phyloP scores from a whole-genome alignment of 306 rosid genomes.

The Sicyos edulis region DNA sequence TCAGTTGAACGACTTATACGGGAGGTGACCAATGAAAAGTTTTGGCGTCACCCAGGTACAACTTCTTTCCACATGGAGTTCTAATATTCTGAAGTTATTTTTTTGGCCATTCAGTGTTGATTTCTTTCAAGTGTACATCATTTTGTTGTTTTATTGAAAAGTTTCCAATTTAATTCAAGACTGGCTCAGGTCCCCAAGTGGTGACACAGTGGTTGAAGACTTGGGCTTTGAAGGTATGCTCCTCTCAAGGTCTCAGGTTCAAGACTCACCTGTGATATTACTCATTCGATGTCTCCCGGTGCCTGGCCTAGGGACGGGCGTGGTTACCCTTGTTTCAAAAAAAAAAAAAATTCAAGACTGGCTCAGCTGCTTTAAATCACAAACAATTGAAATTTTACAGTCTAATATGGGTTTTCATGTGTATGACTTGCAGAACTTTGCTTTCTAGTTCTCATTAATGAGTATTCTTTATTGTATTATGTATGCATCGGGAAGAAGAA shows the following conservation, averaged over 20 bases:
- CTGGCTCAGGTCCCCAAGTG: no score
- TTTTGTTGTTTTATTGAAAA: conserved; percentile 1
- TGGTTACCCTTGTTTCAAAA: no score
- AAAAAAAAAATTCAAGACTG: background rate
- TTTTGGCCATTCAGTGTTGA: background rate
- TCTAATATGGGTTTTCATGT: background rate
- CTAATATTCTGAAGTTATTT: background rate
- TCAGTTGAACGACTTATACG: conserved; percentile 96
- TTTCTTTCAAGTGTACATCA: background rate
- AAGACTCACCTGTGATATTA: no score
- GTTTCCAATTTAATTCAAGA: background rate
- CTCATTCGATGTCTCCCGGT: no score
- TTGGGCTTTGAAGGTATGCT: no score
- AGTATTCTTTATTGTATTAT: conserved; percentile 25
- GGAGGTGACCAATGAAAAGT: conserved; percentile 93
- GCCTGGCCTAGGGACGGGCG: no score
- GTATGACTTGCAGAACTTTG: background rate
- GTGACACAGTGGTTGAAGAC: no score
- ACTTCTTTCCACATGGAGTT: conserved; percentile 6
- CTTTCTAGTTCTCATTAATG: conserved; percentile 7
- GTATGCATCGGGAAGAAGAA: conserved; percentile 24
- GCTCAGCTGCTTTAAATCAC: conserved; percentile 6
- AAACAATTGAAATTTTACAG: background rate
- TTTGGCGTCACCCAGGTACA: conserved; percentile 97
- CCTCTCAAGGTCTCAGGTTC: no score